Evolutionary conservation across 1,284 basidiomycete genomes (phyloP).

Genomic region (Melampsora americana): DNA sequence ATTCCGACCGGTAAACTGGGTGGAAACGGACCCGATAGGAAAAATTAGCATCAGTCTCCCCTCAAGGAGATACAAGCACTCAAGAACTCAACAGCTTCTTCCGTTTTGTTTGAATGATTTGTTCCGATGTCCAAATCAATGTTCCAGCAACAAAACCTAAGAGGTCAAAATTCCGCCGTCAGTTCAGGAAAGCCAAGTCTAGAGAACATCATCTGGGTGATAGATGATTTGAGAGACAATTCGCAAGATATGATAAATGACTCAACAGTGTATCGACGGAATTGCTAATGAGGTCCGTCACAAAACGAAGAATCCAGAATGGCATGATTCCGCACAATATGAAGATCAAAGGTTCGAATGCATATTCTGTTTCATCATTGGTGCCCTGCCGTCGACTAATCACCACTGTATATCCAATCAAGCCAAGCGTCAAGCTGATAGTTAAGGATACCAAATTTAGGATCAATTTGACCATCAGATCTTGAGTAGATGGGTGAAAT

Average conservation of each 20-base stretch:
- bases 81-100: conserved; percentile 31
- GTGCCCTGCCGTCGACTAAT: not conserved
- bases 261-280: conserved; percentile 43
- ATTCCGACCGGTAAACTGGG: not conserved
- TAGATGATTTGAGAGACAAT: not conserved
- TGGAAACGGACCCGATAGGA: not conserved
- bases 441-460: conserved; percentile 33
- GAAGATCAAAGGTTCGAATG: conserved; percentile 30
- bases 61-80: not conserved
- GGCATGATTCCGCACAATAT: conserved; percentile 28
- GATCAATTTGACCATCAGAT: conserved; percentile 36
- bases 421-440: conserved; percentile 27
- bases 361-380: not conserved
- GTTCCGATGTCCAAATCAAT: conserved; percentile 42
- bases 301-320: conserved; percentile 38
- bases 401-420: conserved; percentile 30
- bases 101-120: conserved; percentile 37
- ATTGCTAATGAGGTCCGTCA: conserved; percentile 30
- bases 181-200: not conserved
- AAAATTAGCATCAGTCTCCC: not conserved
- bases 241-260: not conserved
- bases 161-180: not conserved
- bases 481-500: not conserved
- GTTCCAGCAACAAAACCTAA: conserved; percentile 42
- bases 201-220: not conserved